Conservation (phyloP, 2,329 filamentous ascomycete species). For the Tolypocladium capitatum region DNA sequence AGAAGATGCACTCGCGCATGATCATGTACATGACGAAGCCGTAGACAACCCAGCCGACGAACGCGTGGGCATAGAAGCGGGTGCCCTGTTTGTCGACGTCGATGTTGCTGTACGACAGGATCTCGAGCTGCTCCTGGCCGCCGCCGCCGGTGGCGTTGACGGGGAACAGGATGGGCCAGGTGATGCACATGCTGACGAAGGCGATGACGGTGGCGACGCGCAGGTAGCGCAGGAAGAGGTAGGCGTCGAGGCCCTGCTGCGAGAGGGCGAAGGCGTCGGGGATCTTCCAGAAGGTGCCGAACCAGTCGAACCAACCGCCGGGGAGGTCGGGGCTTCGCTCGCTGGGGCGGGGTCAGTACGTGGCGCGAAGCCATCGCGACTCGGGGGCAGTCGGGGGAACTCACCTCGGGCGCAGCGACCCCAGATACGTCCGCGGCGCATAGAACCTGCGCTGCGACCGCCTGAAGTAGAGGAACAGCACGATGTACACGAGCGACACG, state of each 20-base stretch:
- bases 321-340: constrained; percentile 44
- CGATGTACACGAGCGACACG: constrained; percentile 33
- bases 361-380: background rate
- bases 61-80: constrained; percentile 67
- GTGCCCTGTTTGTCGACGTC: constrained; percentile 41
- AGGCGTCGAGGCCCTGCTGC: constrained; percentile 79
- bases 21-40: constrained; percentile 81
- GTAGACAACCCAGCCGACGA: constrained; percentile 73
- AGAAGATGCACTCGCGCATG: constrained; percentile 81
- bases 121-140: constrained; percentile 46
- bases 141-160: constrained; percentile 73
- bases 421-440: constrained; percentile 37
- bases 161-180: constrained; percentile 75
- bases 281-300: constrained; percentile 46
- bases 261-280: constrained; percentile 70
- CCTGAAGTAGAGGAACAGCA: constrained; percentile 36
- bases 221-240: constrained; percentile 76
- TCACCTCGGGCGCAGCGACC: constrained; percentile 35
- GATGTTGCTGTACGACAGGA: constrained; percentile 26
- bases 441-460: constrained; percentile 39
- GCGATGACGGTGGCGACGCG: constrained; percentile 65
- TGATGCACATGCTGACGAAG: constrained; percentile 66
- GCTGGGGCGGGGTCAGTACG: constrained; percentile 16
- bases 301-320: constrained; percentile 47
- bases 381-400: constrained; percentile 7